These are phyloP conservation scores for Talaromyces sp. DNA, from an alignment of 2,329 filamentous ascomycete genomes.

Conservation along the genomic window DNA sequence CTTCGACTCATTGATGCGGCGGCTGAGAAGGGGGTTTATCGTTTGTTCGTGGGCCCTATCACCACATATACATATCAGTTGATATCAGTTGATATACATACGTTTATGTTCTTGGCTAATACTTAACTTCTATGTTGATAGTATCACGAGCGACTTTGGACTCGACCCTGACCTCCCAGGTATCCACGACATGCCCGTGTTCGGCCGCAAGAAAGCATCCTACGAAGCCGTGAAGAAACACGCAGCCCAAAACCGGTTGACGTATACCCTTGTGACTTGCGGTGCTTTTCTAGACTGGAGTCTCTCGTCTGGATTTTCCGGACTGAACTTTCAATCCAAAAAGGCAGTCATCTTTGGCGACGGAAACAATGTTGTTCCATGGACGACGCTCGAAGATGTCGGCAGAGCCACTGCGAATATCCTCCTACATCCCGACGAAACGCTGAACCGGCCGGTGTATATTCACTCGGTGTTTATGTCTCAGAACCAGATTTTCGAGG, in stretches of 20 bases:
- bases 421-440: constrained; percentile 11
- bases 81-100: not conserved
- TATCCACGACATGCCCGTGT: constrained; percentile 14
- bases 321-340: constrained; percentile 3
- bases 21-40: constrained; percentile 9
- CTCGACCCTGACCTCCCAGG: constrained; percentile 15
- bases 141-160: constrained; percentile 15
- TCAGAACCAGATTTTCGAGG: constrained; percentile 8
- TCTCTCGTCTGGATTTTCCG: constrained; percentile 10
- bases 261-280: constrained; percentile 10
- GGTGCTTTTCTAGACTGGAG: constrained; percentile 14
- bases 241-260: constrained; percentile 11
- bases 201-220: constrained; percentile 13
- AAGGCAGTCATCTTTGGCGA: constrained; percentile 5
- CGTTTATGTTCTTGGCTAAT: not conserved
- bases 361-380: constrained; percentile 12
- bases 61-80: not conserved
- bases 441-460: constrained; percentile 12
- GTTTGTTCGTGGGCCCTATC: constrained; percentile 9
- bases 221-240: constrained; percentile 14
- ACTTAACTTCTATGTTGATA: not conserved
- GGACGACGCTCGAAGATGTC: constrained; percentile 14
- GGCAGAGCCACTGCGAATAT: constrained; percentile 12
- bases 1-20: constrained; percentile 13
- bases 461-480: constrained; percentile 12